Percentiles rank a stretch among this genome's conserved stretches.
Evolutionary conservation across 2,329 filamentous ascomycete genomes (phyloP).

Genomic region (Rutstroemia sp.): DNA sequence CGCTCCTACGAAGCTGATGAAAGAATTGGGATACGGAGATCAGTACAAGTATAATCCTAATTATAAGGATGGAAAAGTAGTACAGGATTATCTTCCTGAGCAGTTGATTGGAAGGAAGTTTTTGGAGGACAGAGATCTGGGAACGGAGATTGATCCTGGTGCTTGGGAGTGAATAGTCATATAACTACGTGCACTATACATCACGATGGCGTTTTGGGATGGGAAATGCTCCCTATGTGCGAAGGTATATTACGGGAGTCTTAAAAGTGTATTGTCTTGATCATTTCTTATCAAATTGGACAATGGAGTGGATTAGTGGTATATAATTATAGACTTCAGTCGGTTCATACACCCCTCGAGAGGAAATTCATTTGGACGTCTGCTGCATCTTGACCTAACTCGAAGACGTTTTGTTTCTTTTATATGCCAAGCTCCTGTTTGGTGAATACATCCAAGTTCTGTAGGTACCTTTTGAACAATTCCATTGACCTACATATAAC

Average conservation of each 20-base stretch:
- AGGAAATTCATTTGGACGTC: too few relatives aligned
- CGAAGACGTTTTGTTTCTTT: too few relatives aligned
- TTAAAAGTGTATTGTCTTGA: not conserved
- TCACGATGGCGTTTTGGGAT: conserved; percentile 15
- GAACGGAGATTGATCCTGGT: conserved; percentile 63
- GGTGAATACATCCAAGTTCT: too few relatives aligned
- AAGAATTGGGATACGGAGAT: conserved; percentile 80
- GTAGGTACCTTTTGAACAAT: too few relatives aligned
- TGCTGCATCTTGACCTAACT: too few relatives aligned
- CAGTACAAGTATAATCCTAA: conserved; percentile 98
- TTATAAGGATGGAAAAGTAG: conserved; percentile 72
- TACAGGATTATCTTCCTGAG: conserved; percentile 85
- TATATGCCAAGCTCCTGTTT: too few relatives aligned
- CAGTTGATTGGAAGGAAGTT: conserved; percentile 64
- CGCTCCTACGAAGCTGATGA: conserved; percentile 87
- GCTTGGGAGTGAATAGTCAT: conserved; percentile 21
- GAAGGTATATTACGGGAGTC: not conserved
- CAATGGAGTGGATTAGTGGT: too few relatives aligned
- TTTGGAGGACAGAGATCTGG: conserved; percentile 73
- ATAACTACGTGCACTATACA: conserved; percentile 5
- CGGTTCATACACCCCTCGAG: too few relatives aligned
- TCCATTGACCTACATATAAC: too few relatives aligned
- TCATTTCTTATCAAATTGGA: too few relatives aligned
- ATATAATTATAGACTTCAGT: too few relatives aligned
- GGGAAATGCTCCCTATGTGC: not conserved